phyloP scores from a whole-genome alignment of 1,284 basidiomycete species.

The Ganoderma boninense region DNA sequence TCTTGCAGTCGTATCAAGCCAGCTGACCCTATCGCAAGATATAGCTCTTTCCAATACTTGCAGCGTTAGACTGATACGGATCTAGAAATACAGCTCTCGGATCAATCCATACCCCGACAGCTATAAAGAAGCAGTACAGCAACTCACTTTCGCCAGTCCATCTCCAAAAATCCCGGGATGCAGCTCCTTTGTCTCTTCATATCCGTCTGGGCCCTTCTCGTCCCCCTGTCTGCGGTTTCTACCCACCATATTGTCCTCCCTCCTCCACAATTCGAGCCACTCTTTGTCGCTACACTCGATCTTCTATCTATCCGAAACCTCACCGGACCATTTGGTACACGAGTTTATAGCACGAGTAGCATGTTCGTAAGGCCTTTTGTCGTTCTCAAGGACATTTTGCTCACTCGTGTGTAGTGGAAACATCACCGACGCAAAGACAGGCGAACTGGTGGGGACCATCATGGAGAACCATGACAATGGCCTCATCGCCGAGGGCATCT shows the following conservation, averaged over 20 bases:
- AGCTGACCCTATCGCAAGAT: not conserved
- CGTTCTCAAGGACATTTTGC: not conserved
- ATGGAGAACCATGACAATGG: slow-evolving; percentile 7
- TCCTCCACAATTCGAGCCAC: not conserved
- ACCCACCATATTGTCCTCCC: not conserved
- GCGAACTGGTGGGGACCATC: not conserved
- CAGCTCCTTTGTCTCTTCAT: not conserved
- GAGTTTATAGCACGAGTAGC: slow-evolving; percentile 4
- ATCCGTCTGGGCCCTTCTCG: not conserved
- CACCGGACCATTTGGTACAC: not conserved
- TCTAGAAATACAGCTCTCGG: not conserved
- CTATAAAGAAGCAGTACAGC: not conserved
- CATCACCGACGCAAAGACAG: slow-evolving; percentile 1
- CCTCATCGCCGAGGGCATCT: not conserved
- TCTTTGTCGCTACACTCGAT: not conserved
- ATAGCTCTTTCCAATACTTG: not conserved
- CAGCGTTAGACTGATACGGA: not conserved
- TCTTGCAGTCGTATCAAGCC: not conserved
- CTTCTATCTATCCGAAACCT: not conserved
- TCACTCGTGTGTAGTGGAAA: not conserved
- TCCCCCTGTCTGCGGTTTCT: not conserved
- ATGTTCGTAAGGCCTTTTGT: not conserved
- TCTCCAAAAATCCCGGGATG: not conserved
- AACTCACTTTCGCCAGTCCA: not conserved
- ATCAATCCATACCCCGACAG: not conserved